phyloP scores from a whole-genome alignment of 2,329 filamentous ascomycete genomes.

The Raffaelea albimanens region DNA sequence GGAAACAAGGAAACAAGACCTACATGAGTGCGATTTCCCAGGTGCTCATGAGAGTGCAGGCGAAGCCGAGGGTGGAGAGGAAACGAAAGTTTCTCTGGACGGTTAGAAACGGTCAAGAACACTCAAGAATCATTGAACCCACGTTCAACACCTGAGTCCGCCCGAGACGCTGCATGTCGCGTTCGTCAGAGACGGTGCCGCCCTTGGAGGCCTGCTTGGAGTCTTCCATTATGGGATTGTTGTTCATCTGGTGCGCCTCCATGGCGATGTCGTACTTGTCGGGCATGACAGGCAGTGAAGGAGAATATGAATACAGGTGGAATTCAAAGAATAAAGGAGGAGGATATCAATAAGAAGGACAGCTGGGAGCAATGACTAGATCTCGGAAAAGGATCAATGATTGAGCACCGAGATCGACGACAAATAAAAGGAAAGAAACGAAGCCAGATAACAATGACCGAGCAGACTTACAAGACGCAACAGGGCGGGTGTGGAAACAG shows the following conservation, averaged over 20 bases:
- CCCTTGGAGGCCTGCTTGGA: slow-evolving; percentile 12
- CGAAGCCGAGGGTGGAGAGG: slow-evolving; percentile 40
- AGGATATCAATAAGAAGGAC: no score
- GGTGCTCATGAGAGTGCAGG: slow-evolving; percentile 42
- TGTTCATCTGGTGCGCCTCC: slow-evolving; percentile 8
- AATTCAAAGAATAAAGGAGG: no score
- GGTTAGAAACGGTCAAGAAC: neutral
- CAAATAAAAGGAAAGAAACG: no score
- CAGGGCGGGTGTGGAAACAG: no score
- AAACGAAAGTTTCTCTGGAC: slow-evolving; percentile 37
- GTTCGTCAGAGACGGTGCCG: slow-evolving; percentile 19
- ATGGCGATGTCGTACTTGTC: no score
- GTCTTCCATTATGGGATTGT: slow-evolving; percentile 12
- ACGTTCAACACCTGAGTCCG: slow-evolving; percentile 15
- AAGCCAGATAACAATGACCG: no score
- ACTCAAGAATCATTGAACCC: neutral
- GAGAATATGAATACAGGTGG: no score
- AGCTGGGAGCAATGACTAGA: no score
- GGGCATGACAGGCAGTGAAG: no score
- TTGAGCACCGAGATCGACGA: no score
- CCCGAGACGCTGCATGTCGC: slow-evolving; percentile 21
- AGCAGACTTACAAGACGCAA: no score
- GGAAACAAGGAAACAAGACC: slow-evolving; percentile 2
- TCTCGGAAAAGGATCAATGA: no score
- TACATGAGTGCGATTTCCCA: slow-evolving; percentile 40